Conservation (phyloP, 1,284 basidiomycete species). For the Ganoderma lingzhi region DNA sequence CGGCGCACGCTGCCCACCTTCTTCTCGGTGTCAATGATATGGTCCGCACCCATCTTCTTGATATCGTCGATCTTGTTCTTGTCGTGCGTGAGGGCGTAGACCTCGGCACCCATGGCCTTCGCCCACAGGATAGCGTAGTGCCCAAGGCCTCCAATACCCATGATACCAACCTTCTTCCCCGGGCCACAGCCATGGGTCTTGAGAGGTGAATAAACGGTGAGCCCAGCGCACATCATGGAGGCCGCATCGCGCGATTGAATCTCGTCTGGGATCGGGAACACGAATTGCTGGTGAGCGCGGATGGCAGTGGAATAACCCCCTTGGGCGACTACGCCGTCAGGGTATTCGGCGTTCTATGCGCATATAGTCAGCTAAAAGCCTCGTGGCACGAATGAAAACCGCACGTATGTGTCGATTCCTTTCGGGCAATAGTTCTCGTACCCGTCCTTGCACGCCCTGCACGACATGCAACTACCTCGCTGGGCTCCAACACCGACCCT, state of each 20-base stretch:
- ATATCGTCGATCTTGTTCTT: constrained; percentile 70
- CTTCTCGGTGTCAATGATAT: constrained; percentile 53
- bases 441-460: constrained; percentile 60
- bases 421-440: constrained; percentile 62
- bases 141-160: constrained; percentile 69
- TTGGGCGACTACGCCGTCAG: constrained; percentile 59
- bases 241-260: constrained; percentile 60
- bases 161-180: constrained; percentile 72
- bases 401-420: constrained; percentile 35
- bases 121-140: constrained; percentile 39
- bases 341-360: constrained; percentile 39
- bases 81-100: constrained; percentile 74
- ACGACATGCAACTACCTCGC: constrained; percentile 60
- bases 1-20: constrained; percentile 15
- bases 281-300: constrained; percentile 72
- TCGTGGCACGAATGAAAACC: not conserved
- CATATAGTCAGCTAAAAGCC: not conserved
- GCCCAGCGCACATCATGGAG: constrained; percentile 69
- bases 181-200: constrained; percentile 66
- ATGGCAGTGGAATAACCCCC: constrained; percentile 76
- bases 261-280: constrained; percentile 72
- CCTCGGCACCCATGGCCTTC: constrained; percentile 52
- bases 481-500: constrained; percentile 73
- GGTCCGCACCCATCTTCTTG: constrained; percentile 65
- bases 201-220: constrained; percentile 74